These are phyloP conservation scores for Seminavis robusta DNA, from an alignment of 108 stramenopile genomes.

Conservation along the genomic window DNA sequence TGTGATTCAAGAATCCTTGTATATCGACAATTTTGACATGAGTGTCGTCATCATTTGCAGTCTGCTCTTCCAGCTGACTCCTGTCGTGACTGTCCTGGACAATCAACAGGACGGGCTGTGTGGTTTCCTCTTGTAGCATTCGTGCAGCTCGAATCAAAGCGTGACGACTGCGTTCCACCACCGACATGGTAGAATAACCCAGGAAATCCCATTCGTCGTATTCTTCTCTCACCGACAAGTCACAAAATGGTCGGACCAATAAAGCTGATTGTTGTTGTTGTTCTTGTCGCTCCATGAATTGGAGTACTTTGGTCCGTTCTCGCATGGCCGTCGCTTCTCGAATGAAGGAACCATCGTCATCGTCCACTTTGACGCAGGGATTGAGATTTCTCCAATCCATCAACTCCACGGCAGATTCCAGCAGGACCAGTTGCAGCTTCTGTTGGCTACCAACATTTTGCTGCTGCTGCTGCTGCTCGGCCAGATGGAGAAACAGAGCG, in stretches of 20 bases:
- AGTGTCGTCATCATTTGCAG: not conserved
- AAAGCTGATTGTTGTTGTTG: slow-evolving; percentile 2
- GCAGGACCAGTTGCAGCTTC: slow-evolving; percentile 9
- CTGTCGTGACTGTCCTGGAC: slow-evolving; percentile 2
- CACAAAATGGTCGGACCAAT: no score
- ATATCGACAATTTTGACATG: not conserved
- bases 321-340: slow-evolving; percentile 27
- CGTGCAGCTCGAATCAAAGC: slow-evolving; percentile 32
- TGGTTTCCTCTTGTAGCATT: slow-evolving; percentile 9
- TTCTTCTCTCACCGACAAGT: slow-evolving; percentile 31
- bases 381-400: slow-evolving; percentile 43
- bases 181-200: slow-evolving; percentile 21
- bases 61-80: not conserved
- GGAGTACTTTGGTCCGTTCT: slow-evolving; percentile 35
- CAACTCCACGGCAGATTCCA: slow-evolving; percentile 42
- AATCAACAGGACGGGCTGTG: not conserved
- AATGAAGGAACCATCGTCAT: not conserved
- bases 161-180: slow-evolving; percentile 32
- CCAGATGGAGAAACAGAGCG: slow-evolving; percentile 19
- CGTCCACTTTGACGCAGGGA: slow-evolving; percentile 9
- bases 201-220: slow-evolving; percentile 45
- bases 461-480: slow-evolving; percentile 2
- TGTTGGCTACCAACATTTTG: not conserved
- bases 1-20: not conserved
- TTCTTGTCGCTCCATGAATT: slow-evolving; percentile 21